Base-by-base conservation (phyloP, 2,329 filamentous ascomycete genomes). In the Fusarium phyllophilum region DNA sequence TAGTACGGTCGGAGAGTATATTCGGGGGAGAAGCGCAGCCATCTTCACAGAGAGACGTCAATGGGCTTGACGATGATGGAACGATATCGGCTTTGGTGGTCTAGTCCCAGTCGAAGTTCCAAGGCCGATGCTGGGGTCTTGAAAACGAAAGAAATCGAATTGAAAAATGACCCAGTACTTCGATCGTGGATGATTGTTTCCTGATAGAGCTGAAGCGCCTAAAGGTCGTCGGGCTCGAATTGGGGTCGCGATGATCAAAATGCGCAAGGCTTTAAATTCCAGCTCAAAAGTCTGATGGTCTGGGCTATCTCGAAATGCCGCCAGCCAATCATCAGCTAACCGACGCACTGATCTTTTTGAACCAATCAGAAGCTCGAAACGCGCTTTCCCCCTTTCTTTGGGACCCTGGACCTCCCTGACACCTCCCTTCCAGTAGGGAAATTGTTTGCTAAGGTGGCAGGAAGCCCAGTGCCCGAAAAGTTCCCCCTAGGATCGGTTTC, bases 21-120 rank as follows among this genome's bases (percentile, higher is more conserved):
- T 81, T 69, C 87, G 85, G 57, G 91, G 89, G 65, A 93, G 82
- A 72, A 93, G 86, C 54, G 87, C 83, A 54, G 87, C 86, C 87
- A 89, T 89, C 60, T 75, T 82, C 77, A 76, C 56, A 52, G 62
- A 69, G 59, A 68, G 20, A 8, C 48, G 33, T 58, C 64, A 36
- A 61, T 56, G 24, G 59, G 38, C 48, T 62, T 59, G 36, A 51
- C 33, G 52, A 66, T 72, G 51, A 62, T 74, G 55, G 52, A 29
- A 34, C 51, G 59, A 58, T 67, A 46, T 62, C 38, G 38, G 55
- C 44, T 60, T 57, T 41, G 46, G 66, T 45, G 64, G 67, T 73
- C 44, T 52, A 57, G 44, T 72, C 36, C 44, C 39, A 61, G 68
- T 52, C 29, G 63, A 55, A 24, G 33, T 36, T 31, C 34, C 24